A percentile compares a stretch with the other conserved stretches of the same genome.
Evolutionary conservation across 768 basidiomycete species (phyloP).

Genomic region (Tulasnella sp.): DNA sequence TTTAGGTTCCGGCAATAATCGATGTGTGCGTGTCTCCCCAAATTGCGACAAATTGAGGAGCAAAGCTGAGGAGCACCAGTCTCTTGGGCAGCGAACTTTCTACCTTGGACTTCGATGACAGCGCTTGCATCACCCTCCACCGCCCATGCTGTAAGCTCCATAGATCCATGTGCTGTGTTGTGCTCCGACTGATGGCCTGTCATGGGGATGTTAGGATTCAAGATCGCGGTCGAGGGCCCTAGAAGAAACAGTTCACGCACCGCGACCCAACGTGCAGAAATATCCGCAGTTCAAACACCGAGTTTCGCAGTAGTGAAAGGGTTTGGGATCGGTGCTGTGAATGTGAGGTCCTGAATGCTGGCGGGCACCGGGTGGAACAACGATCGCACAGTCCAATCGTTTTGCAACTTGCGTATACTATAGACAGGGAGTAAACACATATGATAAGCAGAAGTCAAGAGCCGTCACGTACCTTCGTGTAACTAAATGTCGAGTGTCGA

Average conservation of each 20-base stretch:
- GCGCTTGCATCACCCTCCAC: constrained; percentile 42
- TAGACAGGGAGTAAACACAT: not conserved
- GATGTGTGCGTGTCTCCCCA: constrained; percentile 40
- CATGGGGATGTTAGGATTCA: not conserved
- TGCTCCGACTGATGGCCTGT: constrained; percentile 52
- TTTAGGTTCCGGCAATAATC: constrained; percentile 39
- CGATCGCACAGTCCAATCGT: constrained; percentile 38
- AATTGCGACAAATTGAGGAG: not conserved
- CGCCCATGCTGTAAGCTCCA: constrained; percentile 47
- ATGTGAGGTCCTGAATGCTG: constrained; percentile 37
- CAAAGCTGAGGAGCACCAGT: constrained; percentile 13
- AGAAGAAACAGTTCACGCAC: constrained; percentile 23
- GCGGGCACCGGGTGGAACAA: constrained; percentile 33
- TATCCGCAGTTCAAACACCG: constrained; percentile 47
- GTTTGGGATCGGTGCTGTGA: constrained; percentile 35
- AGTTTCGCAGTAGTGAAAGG: constrained; percentile 45
- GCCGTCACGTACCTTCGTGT: constrained; percentile 39
- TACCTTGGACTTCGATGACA: constrained; percentile 42
- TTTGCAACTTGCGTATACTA: constrained; percentile 32
- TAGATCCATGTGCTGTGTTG: constrained; percentile 52
- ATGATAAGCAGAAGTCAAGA: not conserved
- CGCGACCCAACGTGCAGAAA: constrained; percentile 44
- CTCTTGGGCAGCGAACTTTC: constrained; percentile 27
- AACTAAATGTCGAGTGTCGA: constrained; percentile 47
- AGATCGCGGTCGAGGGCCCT: not conserved